Base-by-base conservation (phyloP, 2,329 filamentous ascomycete genomes). In the Diaporthe helianthi region DNA sequence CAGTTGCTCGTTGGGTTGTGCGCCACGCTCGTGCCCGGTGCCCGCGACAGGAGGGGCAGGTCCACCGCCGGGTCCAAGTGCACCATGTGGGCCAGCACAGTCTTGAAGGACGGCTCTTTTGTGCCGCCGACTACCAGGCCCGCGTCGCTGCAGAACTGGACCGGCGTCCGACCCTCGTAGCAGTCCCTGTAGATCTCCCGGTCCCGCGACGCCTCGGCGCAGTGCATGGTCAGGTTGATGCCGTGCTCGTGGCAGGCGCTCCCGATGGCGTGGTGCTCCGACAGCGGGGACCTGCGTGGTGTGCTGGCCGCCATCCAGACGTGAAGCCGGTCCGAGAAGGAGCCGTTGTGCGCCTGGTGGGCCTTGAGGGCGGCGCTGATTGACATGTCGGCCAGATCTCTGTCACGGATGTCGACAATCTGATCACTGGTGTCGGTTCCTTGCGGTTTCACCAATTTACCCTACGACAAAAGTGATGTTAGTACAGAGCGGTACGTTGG, bases 1-100 rank as follows among this genome's bases (percentile, higher is more conserved):
- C 80, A 79, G 71, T 87, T 87, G 67, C 81, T 84, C 2, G 81
- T 84, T 0, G 85, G 83, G 70, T 83, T 85, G 74, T 87, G 84
- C 7, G 83, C 83, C 5, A 86, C 82, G 38, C 82, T 79, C 0
- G 80, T 80, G n/a, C 41, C 58, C 1, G 10, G 19, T 29, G 12
- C 77, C 73, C 2, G 74, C 74, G 31, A 84, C 74, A 4, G 74
- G 73, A 52, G 78, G 79, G 19, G 76, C 26, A 63, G 44, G 44
- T 63, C 58, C 9, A 22, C 17, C 29, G 26, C 58, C 26, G 29
- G 70, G 71, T 85, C 82, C 5, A 85, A 76, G 72, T 86, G 83
- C 2, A 84, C 83, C 83, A 86, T 85, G 73, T 86, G 84, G 1
- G 82, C 84, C 1, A 86, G 79, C 0, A 86, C 83, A 0, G 82